Evolutionary conservation across 2,329 filamentous ascomycete species (phyloP).

Genomic region (Oidium heveae): DNA sequence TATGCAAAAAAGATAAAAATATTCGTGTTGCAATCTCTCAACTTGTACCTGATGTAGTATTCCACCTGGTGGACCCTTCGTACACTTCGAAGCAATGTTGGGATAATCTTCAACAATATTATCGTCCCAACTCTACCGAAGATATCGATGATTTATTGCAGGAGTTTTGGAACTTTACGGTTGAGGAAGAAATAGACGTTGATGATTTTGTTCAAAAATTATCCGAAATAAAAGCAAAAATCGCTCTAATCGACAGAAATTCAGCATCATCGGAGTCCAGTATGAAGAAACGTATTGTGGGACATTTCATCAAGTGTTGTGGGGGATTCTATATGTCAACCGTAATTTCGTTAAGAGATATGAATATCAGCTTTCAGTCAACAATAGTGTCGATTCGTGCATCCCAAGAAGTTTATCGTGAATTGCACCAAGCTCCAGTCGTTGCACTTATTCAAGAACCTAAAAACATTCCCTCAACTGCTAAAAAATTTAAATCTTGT

Average conservation of each 20-base stretch:
- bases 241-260: neutral
- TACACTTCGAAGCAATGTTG: neutral
- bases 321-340: neutral
- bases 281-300: neutral
- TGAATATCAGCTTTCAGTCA: neutral
- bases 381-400: neutral
- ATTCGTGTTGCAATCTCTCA: neutral
- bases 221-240: neutral
- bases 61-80: neutral
- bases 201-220: neutral
- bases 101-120: too few species aligned
- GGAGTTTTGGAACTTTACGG: neutral
- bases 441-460: neutral
- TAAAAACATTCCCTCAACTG: neutral
- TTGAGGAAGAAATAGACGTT: neutral
- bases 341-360: neutral
- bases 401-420: neutral
- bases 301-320: neutral
- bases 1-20: neutral
- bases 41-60: neutral
- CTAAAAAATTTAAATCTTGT: neutral
- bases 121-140: neutral
- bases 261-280: neutral
- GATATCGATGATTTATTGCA: neutral
- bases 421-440: neutral